Conservation (phyloP, 2,329 filamentous ascomycete genomes). For the Orbilia oligospora region DNA sequence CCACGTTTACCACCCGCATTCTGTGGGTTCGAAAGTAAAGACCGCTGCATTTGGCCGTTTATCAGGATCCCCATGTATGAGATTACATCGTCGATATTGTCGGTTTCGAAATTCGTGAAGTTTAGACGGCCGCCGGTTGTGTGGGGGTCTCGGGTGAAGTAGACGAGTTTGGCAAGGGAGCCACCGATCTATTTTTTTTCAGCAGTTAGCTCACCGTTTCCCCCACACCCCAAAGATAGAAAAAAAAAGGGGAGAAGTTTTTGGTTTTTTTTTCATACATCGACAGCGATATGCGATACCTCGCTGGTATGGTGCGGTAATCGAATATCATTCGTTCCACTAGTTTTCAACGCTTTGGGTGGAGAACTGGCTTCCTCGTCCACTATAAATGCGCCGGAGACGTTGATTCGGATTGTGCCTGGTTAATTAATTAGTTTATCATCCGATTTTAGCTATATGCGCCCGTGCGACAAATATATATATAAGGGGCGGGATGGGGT, state of each 20-base stretch:
- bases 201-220: neutral
- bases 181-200: conserved; percentile 81
- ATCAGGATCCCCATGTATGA: conserved; percentile 85
- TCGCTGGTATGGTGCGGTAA: conserved; percentile 94
- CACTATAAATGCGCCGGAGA: conserved; percentile 95
- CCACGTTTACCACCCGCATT: conserved; percentile 73
- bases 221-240: too few relatives aligned
- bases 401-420: conserved; percentile 78
- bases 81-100: conserved; percentile 92
- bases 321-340: conserved; percentile 91
- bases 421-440: neutral
- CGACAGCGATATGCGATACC: conserved; percentile 96
- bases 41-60: conserved; percentile 80
- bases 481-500: neutral
- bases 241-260: too few relatives aligned
- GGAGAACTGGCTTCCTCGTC: conserved; percentile 77
- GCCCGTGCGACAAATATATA: neutral
- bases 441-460: neutral
- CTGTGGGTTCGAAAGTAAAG: conserved; percentile 18
- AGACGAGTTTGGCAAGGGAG: conserved; percentile 94
- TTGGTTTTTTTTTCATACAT: conserved; percentile 76
- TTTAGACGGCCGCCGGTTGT: conserved; percentile 83
- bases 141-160: conserved; percentile 90
- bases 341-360: conserved; percentile 64
- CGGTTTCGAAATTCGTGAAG: conserved; percentile 96